These are phyloP conservation scores for Lotmaria passim DNA, from an alignment of 208 protist species.

Conservation along the genomic window DNA sequence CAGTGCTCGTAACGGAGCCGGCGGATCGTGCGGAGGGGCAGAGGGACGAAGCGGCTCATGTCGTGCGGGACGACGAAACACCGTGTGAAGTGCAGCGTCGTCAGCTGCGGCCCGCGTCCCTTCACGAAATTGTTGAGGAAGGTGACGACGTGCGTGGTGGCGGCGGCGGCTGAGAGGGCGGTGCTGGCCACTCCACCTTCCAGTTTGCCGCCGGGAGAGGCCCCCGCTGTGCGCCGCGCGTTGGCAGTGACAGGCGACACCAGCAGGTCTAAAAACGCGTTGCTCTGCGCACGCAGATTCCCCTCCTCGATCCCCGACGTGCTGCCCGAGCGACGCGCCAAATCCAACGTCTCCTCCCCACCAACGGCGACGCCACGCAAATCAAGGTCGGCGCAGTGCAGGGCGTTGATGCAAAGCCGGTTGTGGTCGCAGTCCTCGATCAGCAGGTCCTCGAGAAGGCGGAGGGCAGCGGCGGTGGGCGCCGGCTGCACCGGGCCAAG, in stretches of 20 bases:
- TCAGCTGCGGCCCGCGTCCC: slow-evolving; percentile 17
- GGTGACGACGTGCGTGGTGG: slow-evolving; percentile 34
- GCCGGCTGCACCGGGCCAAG: slow-evolving; percentile 51
- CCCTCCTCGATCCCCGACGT: neutral
- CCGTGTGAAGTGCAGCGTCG: slow-evolving; percentile 52
- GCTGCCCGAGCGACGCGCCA: neutral
- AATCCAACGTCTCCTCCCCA: neutral
- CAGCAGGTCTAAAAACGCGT: slow-evolving; percentile 46
- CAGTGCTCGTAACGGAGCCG: slow-evolving; percentile 67
- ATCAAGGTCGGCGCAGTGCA: slow-evolving; percentile 59
- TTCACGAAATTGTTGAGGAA: slow-evolving; percentile 56
- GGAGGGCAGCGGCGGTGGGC: slow-evolving; percentile 42
- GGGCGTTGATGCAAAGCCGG: slow-evolving; percentile 30
- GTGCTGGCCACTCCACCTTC: neutral
- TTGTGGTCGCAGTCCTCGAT: slow-evolving; percentile 66
- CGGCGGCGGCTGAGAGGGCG: neutral
- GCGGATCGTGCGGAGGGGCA: slow-evolving; percentile 38
- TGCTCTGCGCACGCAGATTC: slow-evolving; percentile 21
- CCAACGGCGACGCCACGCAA: slow-evolving; percentile 14
- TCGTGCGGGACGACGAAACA: slow-evolving; percentile 57
- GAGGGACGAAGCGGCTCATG: slow-evolving; percentile 36
- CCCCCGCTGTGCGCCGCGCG: neutral
- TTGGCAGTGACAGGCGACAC: slow-evolving; percentile 7
- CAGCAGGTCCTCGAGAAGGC: slow-evolving; percentile 66
- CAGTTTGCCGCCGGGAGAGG: neutral